phyloP scores from a whole-genome alignment of 2,329 filamentous ascomycete genomes.

The Cryphonectria carpinicola region DNA sequence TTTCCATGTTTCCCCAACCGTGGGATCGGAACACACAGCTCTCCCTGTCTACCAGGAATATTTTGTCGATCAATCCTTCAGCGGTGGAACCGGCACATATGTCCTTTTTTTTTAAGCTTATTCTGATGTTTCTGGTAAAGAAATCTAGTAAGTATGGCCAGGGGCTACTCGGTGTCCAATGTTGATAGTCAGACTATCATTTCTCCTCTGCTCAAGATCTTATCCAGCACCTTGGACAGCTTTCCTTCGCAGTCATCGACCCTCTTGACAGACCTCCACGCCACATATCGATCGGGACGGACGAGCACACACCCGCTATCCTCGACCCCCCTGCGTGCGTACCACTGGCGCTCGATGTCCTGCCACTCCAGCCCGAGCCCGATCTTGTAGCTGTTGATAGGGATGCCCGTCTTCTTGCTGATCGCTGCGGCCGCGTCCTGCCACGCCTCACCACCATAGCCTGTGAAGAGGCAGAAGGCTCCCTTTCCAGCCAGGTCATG shows the following conservation, averaged over 20 bases:
- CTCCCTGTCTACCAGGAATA: background rate
- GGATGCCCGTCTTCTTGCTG: slow-evolving; percentile 40
- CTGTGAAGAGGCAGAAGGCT: slow-evolving; percentile 46
- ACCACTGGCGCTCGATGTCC: slow-evolving; percentile 59
- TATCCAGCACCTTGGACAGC: slow-evolving; percentile 27
- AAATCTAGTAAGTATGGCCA: background rate
- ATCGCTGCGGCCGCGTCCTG: slow-evolving; percentile 45
- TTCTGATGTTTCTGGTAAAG: background rate
- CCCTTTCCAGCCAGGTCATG: slow-evolving; percentile 57
- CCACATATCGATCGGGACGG: slow-evolving; percentile 55
- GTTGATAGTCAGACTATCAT: background rate
- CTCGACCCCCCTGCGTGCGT: slow-evolving; percentile 48
- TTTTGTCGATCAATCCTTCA: background rate
- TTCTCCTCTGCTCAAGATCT: slow-evolving; percentile 18
- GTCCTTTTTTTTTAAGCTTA: background rate
- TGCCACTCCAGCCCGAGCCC: slow-evolving; percentile 57
- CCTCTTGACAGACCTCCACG: slow-evolving; percentile 43
- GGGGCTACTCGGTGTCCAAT: too few relatives aligned
- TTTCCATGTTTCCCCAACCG: too few relatives aligned
- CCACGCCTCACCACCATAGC: slow-evolving; percentile 55
- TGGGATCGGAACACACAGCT: too few relatives aligned
- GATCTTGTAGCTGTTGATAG: slow-evolving; percentile 49
- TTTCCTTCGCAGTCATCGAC: slow-evolving; percentile 24
- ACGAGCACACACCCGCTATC: slow-evolving; percentile 57
- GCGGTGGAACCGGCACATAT: background rate